Percentiles rank a stretch among this genome's conserved stretches.
Evolutionary conservation across 805 yeast genomes (phyloP).

Genomic region (Candida ovalis): DNA sequence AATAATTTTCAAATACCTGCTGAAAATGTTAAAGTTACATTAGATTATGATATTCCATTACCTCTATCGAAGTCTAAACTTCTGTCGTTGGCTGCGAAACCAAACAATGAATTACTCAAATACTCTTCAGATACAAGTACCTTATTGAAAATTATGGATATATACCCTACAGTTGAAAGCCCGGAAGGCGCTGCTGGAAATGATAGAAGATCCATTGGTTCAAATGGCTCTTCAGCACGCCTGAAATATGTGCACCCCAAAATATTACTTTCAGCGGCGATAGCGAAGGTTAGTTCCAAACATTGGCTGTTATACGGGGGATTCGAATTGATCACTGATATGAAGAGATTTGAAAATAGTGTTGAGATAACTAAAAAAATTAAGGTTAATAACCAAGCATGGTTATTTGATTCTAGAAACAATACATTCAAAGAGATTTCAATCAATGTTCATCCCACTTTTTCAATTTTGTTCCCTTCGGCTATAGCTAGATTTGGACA

Average conservation of each 20-base stretch:
- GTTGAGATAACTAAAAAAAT: conserved; percentile 34
- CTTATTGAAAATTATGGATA: conserved; percentile 22
- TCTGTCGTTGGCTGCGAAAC: conserved; percentile 38
- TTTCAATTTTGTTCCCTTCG: conserved; percentile 21
- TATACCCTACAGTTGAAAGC: conserved; percentile 2
- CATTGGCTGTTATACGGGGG: conserved; percentile 72
- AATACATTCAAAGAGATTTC: conserved; percentile 46
- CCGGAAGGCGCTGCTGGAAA: neutral
- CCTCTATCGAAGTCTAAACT: conserved; percentile 42
- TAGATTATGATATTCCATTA: conserved; percentile 39
- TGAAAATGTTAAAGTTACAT: conserved; percentile 26
- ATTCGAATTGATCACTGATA: conserved; percentile 40
- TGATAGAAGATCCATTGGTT: conserved; percentile 11
- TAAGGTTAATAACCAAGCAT: conserved; percentile 44
- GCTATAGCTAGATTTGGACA: conserved; percentile 34
- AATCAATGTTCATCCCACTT: conserved; percentile 29
- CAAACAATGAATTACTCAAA: conserved; percentile 35
- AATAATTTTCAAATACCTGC: conserved; percentile 31
- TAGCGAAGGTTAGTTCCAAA: conserved; percentile 48
- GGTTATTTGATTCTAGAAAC: conserved; percentile 52
- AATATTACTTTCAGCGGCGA: conserved; percentile 45
- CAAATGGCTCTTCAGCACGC: neutral
- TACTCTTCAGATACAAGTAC: conserved; percentile 39
- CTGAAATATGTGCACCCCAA: conserved; percentile 39
- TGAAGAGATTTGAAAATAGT: conserved; percentile 33